Evolutionary conservation across 2,329 filamentous ascomycete species (phyloP).

Genomic region (Samsoniella hepiali): DNA sequence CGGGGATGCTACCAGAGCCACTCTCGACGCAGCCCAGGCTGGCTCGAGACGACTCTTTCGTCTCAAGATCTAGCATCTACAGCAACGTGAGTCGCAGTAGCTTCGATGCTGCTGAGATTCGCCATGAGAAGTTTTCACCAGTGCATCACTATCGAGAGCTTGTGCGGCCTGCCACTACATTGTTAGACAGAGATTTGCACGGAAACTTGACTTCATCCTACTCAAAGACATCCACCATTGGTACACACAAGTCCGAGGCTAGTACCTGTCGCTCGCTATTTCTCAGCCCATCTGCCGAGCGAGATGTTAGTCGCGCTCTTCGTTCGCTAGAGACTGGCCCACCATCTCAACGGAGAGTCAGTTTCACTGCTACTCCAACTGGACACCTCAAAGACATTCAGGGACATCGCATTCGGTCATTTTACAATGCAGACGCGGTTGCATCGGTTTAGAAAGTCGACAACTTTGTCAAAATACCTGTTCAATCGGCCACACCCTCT

Average conservation of each 20-base stretch:
- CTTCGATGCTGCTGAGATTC: neutral
- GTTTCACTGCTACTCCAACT: neutral
- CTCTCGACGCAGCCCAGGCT: neutral
- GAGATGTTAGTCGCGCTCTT: conserved; percentile 42
- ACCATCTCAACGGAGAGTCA: conserved; percentile 21
- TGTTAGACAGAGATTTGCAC: neutral
- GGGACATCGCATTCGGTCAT: conserved; percentile 25
- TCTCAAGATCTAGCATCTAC: conserved; percentile 29
- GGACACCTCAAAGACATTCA: neutral
- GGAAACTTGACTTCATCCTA: neutral
- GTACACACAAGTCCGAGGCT: neutral
- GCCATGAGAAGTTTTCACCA: neutral
- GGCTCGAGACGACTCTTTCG: conserved; percentile 24
- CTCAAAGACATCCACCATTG: conserved; percentile 32
- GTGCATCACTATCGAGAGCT: neutral
- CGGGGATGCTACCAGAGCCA: neutral
- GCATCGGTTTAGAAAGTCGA: conserved; percentile 41
- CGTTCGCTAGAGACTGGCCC: conserved; percentile 28
- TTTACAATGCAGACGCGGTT: conserved; percentile 38
- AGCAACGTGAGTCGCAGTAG: conserved; percentile 22
- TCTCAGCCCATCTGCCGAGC: conserved; percentile 30
- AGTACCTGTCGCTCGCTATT: conserved; percentile 15
- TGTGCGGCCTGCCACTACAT: neutral
- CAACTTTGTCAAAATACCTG: conserved; percentile 37
- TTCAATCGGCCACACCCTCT: conserved; percentile 18